Evolutionary conservation across 768 basidiomycete species (phyloP).

Genomic region (Kwoniella sp.): DNA sequence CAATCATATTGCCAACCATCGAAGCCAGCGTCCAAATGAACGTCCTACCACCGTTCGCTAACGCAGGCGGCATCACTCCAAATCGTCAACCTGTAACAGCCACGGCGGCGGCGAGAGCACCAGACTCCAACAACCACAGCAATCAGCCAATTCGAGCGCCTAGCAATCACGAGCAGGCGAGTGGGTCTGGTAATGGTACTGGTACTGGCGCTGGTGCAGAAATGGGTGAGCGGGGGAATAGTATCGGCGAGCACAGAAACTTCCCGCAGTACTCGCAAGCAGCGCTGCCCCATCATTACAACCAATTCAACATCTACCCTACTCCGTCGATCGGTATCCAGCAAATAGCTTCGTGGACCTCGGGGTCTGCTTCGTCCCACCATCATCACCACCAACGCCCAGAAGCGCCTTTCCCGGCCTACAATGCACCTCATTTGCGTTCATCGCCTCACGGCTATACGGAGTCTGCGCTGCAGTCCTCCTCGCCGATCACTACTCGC

Average conservation of each 20-base stretch:
- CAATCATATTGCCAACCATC: background rate
- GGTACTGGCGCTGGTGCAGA: too few species aligned
- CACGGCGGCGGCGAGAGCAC: background rate
- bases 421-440: slow-evolving; percentile 13
- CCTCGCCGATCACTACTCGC: slow-evolving; percentile 17
- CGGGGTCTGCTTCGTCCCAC: background rate
- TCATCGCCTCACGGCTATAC: slow-evolving; percentile 14
- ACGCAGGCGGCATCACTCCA: background rate
- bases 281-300: slow-evolving; percentile 41
- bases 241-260: slow-evolving; percentile 14
- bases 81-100: background rate
- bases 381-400: slow-evolving; percentile 4
- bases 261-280: slow-evolving; percentile 24
- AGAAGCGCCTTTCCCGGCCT: background rate
- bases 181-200: background rate
- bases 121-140: background rate
- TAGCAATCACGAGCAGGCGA: background rate
- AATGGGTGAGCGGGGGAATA: too few species aligned
- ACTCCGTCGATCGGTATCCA: slow-evolving; percentile 20
- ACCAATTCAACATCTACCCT: slow-evolving; percentile 36
- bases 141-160: background rate
- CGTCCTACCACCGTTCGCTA: background rate
- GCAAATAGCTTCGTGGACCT: background rate
- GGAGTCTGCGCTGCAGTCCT: slow-evolving; percentile 4
- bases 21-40: background rate